Conservation (phyloP, 371 early-diverging fungal species). For the Mucor circinelloides region DNA sequence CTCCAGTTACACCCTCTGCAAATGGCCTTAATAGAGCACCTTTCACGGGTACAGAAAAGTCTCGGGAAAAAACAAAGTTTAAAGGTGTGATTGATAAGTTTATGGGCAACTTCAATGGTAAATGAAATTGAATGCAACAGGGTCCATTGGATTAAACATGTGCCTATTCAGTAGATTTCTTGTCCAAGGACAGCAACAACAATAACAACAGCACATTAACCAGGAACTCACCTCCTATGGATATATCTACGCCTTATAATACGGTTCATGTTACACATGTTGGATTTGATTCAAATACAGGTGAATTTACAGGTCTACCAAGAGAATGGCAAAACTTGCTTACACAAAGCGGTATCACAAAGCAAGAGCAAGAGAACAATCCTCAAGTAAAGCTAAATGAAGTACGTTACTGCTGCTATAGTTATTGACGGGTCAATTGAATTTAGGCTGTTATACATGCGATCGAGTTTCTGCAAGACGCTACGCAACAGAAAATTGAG, state of each 20-base stretch:
- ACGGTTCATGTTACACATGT: slow-evolving; percentile 93
- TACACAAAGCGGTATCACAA: slow-evolving; percentile 87
- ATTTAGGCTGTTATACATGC: slow-evolving; percentile 87
- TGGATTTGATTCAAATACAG: slow-evolving; percentile 82
- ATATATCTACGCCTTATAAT: slow-evolving; percentile 93
- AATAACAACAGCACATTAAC: not conserved
- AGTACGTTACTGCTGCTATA: not conserved
- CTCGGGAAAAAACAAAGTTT: slow-evolving; percentile 38
- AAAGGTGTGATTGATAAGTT: slow-evolving; percentile 52
- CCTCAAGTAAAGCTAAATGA: slow-evolving; percentile 58
- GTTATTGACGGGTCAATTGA: not conserved
- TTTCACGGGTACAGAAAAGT: slow-evolving; percentile 8
- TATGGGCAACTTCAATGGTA: slow-evolving; percentile 42
- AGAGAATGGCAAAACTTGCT: slow-evolving; percentile 89
- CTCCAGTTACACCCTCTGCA: slow-evolving; percentile 1
- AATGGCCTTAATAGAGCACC: not conserved
- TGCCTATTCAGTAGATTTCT: not conserved
- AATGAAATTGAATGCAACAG: slow-evolving; percentile 1
- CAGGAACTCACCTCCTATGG: slow-evolving; percentile 33
- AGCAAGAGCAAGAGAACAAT: slow-evolving; percentile 90
- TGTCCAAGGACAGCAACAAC: not conserved
- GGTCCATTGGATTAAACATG: not conserved
- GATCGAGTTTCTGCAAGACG: slow-evolving; percentile 86
- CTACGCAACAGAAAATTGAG: slow-evolving; percentile 29
- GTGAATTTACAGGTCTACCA: slow-evolving; percentile 90